Conservation (phyloP, 164 flowering plant genomes). For the Stephania japonica region DNA sequence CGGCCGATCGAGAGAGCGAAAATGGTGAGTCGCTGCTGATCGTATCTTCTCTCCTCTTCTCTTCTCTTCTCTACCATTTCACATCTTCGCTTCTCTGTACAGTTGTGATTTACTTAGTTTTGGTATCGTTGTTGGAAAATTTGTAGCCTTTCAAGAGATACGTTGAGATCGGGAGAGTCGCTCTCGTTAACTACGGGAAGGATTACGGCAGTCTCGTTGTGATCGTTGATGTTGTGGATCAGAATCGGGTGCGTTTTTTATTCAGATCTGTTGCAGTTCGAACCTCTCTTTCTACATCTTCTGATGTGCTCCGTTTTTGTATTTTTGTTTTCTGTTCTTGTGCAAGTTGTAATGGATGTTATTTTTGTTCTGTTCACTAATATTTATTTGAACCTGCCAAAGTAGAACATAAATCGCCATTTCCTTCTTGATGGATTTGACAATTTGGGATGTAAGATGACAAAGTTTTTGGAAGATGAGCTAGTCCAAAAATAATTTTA, state of each 20-base stretch:
- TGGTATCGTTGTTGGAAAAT: background rate
- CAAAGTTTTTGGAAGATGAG: too few species aligned
- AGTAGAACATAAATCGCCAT: too few species aligned
- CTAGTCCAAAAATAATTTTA: too few species aligned
- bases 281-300: background rate
- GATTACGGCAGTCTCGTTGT: slow-evolving; percentile 15
- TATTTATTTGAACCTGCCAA: too few species aligned
- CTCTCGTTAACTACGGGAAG: slow-evolving; percentile 18
- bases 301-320: background rate
- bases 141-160: slow-evolving; percentile 20
- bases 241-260: slow-evolving; percentile 6
- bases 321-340: background rate
- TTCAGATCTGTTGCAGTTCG: background rate
- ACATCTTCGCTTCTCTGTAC: too few species aligned
- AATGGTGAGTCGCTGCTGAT: slow-evolving; percentile 1
- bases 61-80: background rate
- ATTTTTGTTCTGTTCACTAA: too few species aligned
- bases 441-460: too few species aligned
- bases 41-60: background rate
- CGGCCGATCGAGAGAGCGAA: background rate
- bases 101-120: too few species aligned
- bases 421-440: too few species aligned
- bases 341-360: background rate
- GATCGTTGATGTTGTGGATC: slow-evolving; percentile 16
- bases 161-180: slow-evolving; percentile 17